These are phyloP conservation scores for Oenanthe sinensis DNA, from an alignment of 129 eudicot genomes.

Conservation along the genomic window DNA sequence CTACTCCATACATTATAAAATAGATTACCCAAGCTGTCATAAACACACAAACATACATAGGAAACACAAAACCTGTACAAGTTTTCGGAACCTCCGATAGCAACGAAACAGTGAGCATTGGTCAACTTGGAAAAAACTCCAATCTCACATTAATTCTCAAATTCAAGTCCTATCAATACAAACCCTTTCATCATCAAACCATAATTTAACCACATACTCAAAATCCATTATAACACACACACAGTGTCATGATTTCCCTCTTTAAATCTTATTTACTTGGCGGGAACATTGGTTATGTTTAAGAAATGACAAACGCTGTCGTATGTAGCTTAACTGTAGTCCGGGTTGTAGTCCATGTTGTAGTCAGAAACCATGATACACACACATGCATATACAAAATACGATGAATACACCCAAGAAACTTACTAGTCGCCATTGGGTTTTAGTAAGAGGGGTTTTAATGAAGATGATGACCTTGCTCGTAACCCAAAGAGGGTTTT, in stretches of 20 bases:
- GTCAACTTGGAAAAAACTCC: slow-evolving; percentile 94
- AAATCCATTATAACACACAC: neutral
- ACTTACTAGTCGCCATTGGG: neutral
- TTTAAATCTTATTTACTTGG: too few species aligned
- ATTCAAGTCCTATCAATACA: slow-evolving; percentile 55
- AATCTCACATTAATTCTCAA: slow-evolving; percentile 80
- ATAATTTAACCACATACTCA: neutral
- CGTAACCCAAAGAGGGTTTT: too few species aligned
- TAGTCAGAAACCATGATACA: too few species aligned
- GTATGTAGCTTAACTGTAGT: too few species aligned
- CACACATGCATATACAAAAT: too few species aligned
- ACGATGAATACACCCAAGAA: neutral
- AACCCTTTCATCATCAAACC: slow-evolving; percentile 7
- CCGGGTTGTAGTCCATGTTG: too few species aligned
- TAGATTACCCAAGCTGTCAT: neutral
- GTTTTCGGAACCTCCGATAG: slow-evolving; percentile 84
- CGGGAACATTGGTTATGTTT: too few species aligned
- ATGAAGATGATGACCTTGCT: too few species aligned
- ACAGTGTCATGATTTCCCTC: too few species aligned
- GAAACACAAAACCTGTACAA: slow-evolving; percentile 56
- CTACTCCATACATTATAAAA: slow-evolving; percentile 7
- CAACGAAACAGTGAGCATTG: slow-evolving; percentile 86
- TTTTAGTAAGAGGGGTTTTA: too few species aligned
- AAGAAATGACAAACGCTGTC: too few species aligned
- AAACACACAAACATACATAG: neutral